A percentile compares a stretch with the other conserved stretches of the same genome.
These are phyloP conservation scores for Zopfia rhizophila DNA, from an alignment of 2,329 filamentous ascomycete species.

Conservation along the genomic window DNA sequence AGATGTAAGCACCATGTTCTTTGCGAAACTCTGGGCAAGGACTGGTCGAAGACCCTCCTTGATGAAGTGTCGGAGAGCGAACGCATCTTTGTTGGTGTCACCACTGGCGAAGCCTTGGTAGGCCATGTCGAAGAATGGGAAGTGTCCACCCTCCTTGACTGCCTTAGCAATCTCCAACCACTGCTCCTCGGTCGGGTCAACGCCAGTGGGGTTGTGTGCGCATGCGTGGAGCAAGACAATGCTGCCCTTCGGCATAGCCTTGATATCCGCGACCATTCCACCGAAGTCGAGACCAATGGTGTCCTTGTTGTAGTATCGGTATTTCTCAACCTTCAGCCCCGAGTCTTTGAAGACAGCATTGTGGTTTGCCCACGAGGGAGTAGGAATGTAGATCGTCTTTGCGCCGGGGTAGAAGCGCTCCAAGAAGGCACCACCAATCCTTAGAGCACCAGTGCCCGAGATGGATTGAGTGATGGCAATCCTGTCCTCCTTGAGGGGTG, in stretches of 20 bases:
- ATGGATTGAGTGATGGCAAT: slow-evolving; percentile 97
- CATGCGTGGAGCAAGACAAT: slow-evolving; percentile 96
- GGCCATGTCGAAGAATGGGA: slow-evolving; percentile 98
- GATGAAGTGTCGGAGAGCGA: slow-evolving; percentile 92
- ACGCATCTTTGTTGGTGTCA: slow-evolving; percentile 91
- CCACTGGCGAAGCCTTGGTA: slow-evolving; percentile 98
- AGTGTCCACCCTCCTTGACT: slow-evolving; percentile 88
- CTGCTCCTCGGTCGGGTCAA: slow-evolving; percentile 91
- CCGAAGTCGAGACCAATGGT: slow-evolving; percentile 98
- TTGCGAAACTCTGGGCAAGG: slow-evolving; percentile 94
- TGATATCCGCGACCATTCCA: slow-evolving; percentile 89
- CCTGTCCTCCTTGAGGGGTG: slow-evolving; percentile 77
- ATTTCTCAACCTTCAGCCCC: slow-evolving; percentile 90
- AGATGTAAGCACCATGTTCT: slow-evolving; percentile 83
- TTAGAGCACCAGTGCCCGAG: slow-evolving; percentile 94
- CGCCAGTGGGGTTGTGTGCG: slow-evolving; percentile 96
- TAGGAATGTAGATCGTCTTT: slow-evolving; percentile 97
- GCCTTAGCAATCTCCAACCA: slow-evolving; percentile 90
- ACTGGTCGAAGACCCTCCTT: slow-evolving; percentile 88
- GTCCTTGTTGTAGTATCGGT: slow-evolving; percentile 99
- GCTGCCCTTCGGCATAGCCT: slow-evolving; percentile 85
- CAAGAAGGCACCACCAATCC: slow-evolving; percentile 94
- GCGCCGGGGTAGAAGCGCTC: slow-evolving; percentile 87
- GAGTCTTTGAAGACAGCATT: slow-evolving; percentile 95
- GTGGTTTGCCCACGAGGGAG: slow-evolving; percentile 98